These are phyloP conservation scores for Alternaria dauci DNA, from an alignment of 2,329 filamentous ascomycete genomes.

Conservation along the genomic window DNA sequence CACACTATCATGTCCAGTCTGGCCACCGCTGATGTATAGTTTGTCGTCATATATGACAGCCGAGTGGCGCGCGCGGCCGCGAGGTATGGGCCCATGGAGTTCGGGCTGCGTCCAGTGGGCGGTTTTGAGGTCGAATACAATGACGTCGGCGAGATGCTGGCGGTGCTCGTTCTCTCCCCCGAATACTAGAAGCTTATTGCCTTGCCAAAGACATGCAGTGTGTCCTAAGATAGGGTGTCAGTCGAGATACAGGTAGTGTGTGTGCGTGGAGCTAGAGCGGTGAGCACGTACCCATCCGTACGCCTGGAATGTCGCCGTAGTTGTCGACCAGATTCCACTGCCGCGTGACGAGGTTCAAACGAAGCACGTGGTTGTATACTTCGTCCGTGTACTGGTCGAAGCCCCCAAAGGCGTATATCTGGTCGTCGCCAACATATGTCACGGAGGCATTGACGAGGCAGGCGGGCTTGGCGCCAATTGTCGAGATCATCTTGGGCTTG, in stretches of 20 bases:
- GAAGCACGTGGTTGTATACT: slow-evolving; percentile 96
- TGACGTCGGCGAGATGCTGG: slow-evolving; percentile 93
- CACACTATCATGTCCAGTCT: slow-evolving; percentile 91
- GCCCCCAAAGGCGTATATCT: slow-evolving; percentile 97
- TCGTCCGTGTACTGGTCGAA: slow-evolving; percentile 99
- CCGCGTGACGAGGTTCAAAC: slow-evolving; percentile 83
- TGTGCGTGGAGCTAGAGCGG: not conserved
- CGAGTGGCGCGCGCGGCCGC: slow-evolving; percentile 90
- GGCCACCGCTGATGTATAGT: slow-evolving; percentile 93
- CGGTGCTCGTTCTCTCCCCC: slow-evolving; percentile 98
- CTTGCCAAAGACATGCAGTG: slow-evolving; percentile 91
- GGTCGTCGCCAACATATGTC: slow-evolving; percentile 97
- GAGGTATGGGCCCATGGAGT: slow-evolving; percentile 82
- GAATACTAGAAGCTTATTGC: slow-evolving; percentile 94
- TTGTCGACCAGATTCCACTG: slow-evolving; percentile 98
- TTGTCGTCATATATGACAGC: slow-evolving; percentile 96
- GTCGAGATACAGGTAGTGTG: not conserved
- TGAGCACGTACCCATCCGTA: slow-evolving; percentile 81
- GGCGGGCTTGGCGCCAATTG: slow-evolving; percentile 73
- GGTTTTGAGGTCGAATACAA: slow-evolving; percentile 93
- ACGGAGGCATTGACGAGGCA: slow-evolving; percentile 98
- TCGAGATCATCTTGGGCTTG: slow-evolving; percentile 78
- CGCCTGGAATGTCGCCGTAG: slow-evolving; percentile 96
- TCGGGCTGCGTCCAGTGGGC: slow-evolving; percentile 95
- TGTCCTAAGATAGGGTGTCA: slow-evolving; percentile 68